A percentile compares a stretch with the other conserved stretches of the same genome.
Evolutionary conservation across 495 filamentous ascomycete species (phyloP).

Genomic region (Delitschia confertaspora): DNA sequence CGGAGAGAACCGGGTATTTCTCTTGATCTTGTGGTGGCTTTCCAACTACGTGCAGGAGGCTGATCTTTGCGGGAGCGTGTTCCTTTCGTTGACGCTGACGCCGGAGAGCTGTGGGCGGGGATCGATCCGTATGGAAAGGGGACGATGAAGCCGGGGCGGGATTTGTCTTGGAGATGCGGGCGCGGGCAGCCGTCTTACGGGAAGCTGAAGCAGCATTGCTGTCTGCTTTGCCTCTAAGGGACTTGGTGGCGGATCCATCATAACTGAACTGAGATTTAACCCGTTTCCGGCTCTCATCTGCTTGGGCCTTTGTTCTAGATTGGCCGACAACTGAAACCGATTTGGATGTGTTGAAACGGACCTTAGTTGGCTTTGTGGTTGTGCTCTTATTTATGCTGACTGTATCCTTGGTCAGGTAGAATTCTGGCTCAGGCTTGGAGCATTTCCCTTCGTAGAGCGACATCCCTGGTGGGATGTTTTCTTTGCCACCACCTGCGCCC

Average conservation of each 20-base stretch:
- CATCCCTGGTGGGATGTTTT: constrained; percentile 36
- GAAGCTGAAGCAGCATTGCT: constrained; percentile 7
- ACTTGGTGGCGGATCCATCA: constrained; percentile 21
- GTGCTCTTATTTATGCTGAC: constrained; percentile 3
- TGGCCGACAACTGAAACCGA: background rate
- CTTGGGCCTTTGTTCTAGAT: constrained; percentile 9
- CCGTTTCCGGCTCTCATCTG: constrained; percentile 16
- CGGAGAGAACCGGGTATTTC: constrained; percentile 46
- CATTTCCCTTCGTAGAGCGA: constrained; percentile 5
- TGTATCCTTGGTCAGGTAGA: constrained; percentile 12
- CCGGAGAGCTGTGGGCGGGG: constrained; percentile 24
- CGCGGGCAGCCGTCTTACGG: constrained; percentile 6
- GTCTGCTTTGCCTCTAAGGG: constrained; percentile 18
- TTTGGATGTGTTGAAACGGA: constrained; percentile 21
- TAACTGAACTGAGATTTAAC: constrained; percentile 17
- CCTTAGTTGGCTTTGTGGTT: constrained; percentile 18
- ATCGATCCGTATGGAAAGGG: constrained; percentile 22
- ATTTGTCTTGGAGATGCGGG: constrained; percentile 4
- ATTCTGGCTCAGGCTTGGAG: constrained; percentile 3
- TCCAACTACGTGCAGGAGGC: constrained; percentile 15
- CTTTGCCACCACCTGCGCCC: constrained; percentile 36
- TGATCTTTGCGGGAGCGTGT: constrained; percentile 23
- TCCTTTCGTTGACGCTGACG: constrained; percentile 6
- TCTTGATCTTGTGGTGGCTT: constrained; percentile 18
- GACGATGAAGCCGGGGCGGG: constrained; percentile 14